Conservation (phyloP, 805 yeast genomes). For the Nakazawaea ernobii region DNA sequence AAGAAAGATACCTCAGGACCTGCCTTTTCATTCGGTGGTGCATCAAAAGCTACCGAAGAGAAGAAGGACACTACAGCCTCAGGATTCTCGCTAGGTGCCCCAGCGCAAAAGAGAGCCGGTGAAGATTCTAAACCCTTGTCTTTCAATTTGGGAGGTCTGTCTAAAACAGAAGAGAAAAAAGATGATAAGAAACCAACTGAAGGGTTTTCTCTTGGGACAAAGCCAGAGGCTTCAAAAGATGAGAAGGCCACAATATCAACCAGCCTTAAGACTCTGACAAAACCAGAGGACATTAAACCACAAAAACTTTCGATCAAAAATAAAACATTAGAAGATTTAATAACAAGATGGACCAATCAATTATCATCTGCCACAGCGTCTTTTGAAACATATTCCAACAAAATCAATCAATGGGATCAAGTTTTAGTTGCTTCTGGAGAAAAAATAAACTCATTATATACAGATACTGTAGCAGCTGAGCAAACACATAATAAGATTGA, state of each 20-base stretch:
- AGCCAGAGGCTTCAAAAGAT: constrained; percentile 11
- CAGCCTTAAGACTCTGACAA: constrained; percentile 16
- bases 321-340: constrained; percentile 87
- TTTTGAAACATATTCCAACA: constrained; percentile 68
- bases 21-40: constrained; percentile 11
- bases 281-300: constrained; percentile 54
- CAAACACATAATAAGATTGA: constrained; percentile 81
- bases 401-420: constrained; percentile 81
- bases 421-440: constrained; percentile 81
- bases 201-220: constrained; percentile 14
- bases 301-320: constrained; percentile 77
- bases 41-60: neutral
- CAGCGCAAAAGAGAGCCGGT: constrained; percentile 5
- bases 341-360: constrained; percentile 90
- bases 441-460: constrained; percentile 69
- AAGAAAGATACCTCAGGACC: constrained; percentile 10
- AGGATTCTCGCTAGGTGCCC: constrained; percentile 10
- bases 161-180: constrained; percentile 10
- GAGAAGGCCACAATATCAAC: constrained; percentile 11
- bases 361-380: constrained; percentile 65
- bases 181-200: constrained; percentile 4
- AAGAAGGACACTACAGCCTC: constrained; percentile 7
- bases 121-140: constrained; percentile 1
- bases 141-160: constrained; percentile 9
- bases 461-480: constrained; percentile 77